phyloP scores from a whole-genome alignment of 1,284 basidiomycete genomes.

The Macrocystidia cucumis region DNA sequence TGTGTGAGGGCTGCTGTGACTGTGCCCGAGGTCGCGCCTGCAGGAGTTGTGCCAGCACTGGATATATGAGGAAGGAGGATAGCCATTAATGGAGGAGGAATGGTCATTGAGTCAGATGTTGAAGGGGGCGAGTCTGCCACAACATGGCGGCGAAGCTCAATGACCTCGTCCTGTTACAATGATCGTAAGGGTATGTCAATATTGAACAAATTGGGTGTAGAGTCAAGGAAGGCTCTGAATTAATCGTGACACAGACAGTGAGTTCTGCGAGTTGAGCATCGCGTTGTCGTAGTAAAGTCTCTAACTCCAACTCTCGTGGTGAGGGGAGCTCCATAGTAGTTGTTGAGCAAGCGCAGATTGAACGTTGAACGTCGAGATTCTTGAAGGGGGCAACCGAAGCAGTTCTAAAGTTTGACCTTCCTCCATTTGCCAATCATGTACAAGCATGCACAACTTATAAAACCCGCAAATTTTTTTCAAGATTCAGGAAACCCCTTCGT shows the following conservation, averaged over 20 bases:
- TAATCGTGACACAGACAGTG: constrained; percentile 39
- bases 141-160: constrained; percentile 55
- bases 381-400: no score
- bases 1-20: constrained; percentile 66
- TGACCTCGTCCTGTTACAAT: constrained; percentile 61
- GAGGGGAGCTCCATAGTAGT: constrained; percentile 59
- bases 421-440: not conserved
- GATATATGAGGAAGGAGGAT: constrained; percentile 60
- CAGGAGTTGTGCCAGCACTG: constrained; percentile 24
- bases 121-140: constrained; percentile 48
- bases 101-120: constrained; percentile 49
- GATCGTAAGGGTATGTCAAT: not conserved
- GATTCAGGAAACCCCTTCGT: no score
- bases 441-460: not conserved
- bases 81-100: constrained; percentile 62
- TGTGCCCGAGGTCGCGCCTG: constrained; percentile 40
- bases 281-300: constrained; percentile 61
- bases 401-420: not conserved
- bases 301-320: constrained; percentile 69
- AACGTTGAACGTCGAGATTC: no score
- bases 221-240: not conserved
- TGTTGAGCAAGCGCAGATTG: no score
- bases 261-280: constrained; percentile 64
- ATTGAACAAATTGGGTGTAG: not conserved
- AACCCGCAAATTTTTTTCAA: not conserved